phyloP scores from a whole-genome alignment of 305 asterid species.

The Fraxinus dipetala region DNA sequence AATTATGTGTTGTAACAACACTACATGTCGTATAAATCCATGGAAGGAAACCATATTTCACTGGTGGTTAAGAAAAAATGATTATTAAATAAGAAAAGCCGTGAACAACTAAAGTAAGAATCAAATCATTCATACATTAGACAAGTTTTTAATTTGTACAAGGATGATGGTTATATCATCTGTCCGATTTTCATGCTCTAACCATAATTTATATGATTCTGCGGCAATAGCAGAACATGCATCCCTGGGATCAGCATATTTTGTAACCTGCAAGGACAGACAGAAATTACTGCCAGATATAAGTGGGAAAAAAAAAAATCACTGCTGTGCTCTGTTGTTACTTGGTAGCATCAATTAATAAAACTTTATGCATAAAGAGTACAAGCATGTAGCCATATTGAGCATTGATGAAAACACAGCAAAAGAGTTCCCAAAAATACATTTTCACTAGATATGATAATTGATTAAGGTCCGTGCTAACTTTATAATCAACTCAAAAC shows the following conservation, averaged over 20 bases:
- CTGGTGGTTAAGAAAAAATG: not conserved
- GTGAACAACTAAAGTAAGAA: slow-evolving; percentile 21
- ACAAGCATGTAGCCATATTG: not conserved
- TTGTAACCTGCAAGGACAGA: slow-evolving; percentile 53
- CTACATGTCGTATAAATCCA: not conserved
- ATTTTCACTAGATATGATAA: not conserved
- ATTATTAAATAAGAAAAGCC: slow-evolving; percentile 22
- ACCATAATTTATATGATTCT: slow-evolving; percentile 86
- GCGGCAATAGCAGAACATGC: slow-evolving; percentile 82
- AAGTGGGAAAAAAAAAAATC: not conserved
- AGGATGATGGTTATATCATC: slow-evolving; percentile 92
- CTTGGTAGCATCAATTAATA: not conserved
- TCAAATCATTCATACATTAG: slow-evolving; percentile 42
- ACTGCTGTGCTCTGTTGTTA: not conserved
- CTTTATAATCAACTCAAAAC: not conserved
- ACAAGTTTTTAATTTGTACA: slow-evolving; percentile 64
- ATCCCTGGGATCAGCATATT: slow-evolving; percentile 68
- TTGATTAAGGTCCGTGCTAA: not conserved
- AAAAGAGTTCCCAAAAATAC: not conserved
- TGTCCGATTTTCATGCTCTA: slow-evolving; percentile 87
- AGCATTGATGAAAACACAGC: not conserved
- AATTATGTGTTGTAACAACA: not conserved
- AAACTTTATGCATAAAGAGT: not conserved
- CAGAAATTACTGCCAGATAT: slow-evolving; percentile 1
- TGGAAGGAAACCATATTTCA: not conserved